Evolutionary conservation across 2,329 filamentous ascomycete genomes (phyloP).

Genomic region (Cercospora nicotianae): DNA sequence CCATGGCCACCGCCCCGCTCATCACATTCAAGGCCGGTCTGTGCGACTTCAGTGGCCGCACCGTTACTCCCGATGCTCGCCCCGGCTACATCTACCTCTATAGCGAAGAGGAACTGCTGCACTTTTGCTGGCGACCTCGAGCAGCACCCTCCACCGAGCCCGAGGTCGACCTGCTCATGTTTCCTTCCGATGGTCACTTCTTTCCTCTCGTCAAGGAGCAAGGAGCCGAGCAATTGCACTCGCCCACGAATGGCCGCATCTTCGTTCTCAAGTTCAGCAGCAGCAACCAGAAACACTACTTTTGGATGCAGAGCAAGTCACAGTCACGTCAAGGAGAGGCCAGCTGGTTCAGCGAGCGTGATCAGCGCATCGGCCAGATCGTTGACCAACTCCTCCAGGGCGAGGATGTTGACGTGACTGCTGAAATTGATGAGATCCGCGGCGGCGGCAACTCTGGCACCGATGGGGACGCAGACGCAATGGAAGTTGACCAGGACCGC

Average conservation of each 20-base stretch:
- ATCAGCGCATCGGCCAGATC: constrained; percentile 83
- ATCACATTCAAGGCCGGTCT: constrained; percentile 96
- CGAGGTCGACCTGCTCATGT: constrained; percentile 88
- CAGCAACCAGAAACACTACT: constrained; percentile 85
- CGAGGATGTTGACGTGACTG: constrained; percentile 77
- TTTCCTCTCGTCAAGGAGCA: constrained; percentile 53
- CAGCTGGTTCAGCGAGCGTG: constrained; percentile 79
- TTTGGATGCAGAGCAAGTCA: constrained; percentile 93
- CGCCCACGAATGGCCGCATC: constrained; percentile 76
- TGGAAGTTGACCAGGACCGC: constrained; percentile 72
- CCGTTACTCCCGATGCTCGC: constrained; percentile 69
- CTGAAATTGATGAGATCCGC: constrained; percentile 63
- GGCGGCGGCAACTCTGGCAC: constrained; percentile 62
- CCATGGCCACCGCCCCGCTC: constrained; percentile 80
- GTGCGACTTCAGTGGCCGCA: constrained; percentile 65
- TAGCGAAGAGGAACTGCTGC: constrained; percentile 87
- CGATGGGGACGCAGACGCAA: constrained; percentile 51
- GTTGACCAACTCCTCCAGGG: constrained; percentile 83
- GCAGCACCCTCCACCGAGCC: constrained; percentile 68
- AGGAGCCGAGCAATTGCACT: constrained; percentile 60
- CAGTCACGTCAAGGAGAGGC: constrained; percentile 70
- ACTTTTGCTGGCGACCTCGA: constrained; percentile 96
- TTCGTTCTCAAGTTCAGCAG: constrained; percentile 92
- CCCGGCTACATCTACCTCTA: constrained; percentile 92
- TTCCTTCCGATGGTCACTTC: constrained; percentile 86